These are phyloP conservation scores for Aspergillus transmontanensis DNA, from an alignment of 2,329 filamentous ascomycete species.

Conservation along the genomic window DNA sequence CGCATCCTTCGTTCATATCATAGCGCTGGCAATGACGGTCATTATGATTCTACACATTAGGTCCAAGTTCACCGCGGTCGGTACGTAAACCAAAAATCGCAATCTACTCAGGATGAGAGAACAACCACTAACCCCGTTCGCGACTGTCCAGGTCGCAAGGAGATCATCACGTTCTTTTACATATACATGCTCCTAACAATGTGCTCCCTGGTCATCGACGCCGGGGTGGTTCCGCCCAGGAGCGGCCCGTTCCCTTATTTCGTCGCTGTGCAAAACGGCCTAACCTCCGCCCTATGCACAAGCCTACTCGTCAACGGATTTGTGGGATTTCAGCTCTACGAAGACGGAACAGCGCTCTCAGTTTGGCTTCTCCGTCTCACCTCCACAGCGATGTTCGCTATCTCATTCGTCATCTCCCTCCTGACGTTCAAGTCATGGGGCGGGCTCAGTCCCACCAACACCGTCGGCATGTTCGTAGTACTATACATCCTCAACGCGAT, in stretches of 20 bases:
- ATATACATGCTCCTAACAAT: constrained; percentile 90
- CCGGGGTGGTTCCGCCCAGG: constrained; percentile 85
- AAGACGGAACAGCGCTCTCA: constrained; percentile 90
- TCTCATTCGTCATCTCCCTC: constrained; percentile 84
- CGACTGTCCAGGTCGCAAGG: constrained; percentile 59
- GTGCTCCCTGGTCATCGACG: constrained; percentile 85
- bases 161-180: constrained; percentile 92
- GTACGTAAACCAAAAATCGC: constrained; percentile 55
- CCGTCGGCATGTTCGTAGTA: constrained; percentile 85
- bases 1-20: constrained; percentile 87
- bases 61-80: constrained; percentile 97
- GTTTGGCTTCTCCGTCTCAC: constrained; percentile 86
- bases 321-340: constrained; percentile 96
- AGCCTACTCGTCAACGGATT: constrained; percentile 96
- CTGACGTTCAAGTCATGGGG: constrained; percentile 93
- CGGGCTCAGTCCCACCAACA: constrained; percentile 81
- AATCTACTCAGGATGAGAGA: background rate
- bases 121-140: constrained; percentile 13
- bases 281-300: constrained; percentile 82
- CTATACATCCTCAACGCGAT: constrained; percentile 89
- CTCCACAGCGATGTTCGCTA: constrained; percentile 78
- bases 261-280: constrained; percentile 79
- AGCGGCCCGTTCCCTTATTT: constrained; percentile 87
- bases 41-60: constrained; percentile 97
- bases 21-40: constrained; percentile 86